Conservation (phyloP, 176 grass and related monocot species). For the Aegilops speltoides region DNA sequence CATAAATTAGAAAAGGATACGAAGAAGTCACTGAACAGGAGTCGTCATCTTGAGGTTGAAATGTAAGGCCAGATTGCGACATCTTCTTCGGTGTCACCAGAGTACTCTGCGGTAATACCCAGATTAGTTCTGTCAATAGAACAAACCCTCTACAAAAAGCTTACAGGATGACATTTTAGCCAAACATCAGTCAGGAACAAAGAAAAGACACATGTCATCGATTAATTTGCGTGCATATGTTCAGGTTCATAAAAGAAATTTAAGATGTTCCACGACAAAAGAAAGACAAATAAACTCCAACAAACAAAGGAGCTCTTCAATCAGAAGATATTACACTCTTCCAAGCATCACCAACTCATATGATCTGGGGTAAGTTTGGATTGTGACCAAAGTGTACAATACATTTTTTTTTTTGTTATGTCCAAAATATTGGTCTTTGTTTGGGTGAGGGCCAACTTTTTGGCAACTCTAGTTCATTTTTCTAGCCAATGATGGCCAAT, state of each 20-base stretch:
- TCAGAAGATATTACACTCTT: neutral
- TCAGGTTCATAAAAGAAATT: slow-evolving; percentile 12
- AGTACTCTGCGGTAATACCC: slow-evolving; percentile 42
- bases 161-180: slow-evolving; percentile 6
- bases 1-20: slow-evolving; percentile 57
- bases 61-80: slow-evolving; percentile 36
- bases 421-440: neutral
- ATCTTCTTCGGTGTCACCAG: slow-evolving; percentile 40
- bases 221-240: neutral
- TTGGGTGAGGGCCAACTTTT: neutral
- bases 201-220: neutral
- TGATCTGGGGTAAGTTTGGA: neutral
- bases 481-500: neutral
- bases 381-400: neutral
- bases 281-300: slow-evolving; percentile 20
- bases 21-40: slow-evolving; percentile 70
- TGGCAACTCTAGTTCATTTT: neutral
- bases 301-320: neutral
- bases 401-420: neutral
- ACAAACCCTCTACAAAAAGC: slow-evolving; percentile 7
- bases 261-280: neutral
- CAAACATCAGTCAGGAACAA: neutral
- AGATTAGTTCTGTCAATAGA: slow-evolving; percentile 22
- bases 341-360: neutral
- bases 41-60: slow-evolving; percentile 57